phyloP scores from a whole-genome alignment of 1,284 basidiomycete genomes.

The Moniliophthora roreri region DNA sequence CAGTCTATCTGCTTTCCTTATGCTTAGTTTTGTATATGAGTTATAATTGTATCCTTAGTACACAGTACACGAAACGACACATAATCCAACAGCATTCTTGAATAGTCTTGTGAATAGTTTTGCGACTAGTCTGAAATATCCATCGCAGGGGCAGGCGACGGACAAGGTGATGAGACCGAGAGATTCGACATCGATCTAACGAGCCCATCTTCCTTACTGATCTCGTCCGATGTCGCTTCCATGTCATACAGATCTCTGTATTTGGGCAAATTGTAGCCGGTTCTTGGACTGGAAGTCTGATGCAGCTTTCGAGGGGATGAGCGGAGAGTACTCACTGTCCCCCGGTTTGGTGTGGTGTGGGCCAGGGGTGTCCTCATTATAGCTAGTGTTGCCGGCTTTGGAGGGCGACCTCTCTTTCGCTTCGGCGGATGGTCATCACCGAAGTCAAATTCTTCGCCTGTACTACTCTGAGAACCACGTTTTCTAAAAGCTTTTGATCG shows the following conservation, averaged over 20 bases:
- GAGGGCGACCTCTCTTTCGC: constrained; percentile 15
- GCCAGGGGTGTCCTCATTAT: constrained; percentile 1
- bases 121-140: constrained; percentile 4
- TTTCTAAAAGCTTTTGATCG: constrained; percentile 3
- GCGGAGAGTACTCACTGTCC: too few species aligned
- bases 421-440: constrained; percentile 15
- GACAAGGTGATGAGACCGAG: constrained; percentile 15
- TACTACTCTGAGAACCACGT: constrained; percentile 16
- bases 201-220: background rate
- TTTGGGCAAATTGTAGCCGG: too few species aligned
- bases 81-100: constrained; percentile 1
- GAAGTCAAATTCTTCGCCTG: constrained; percentile 31
- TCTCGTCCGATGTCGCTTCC: background rate
- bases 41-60: constrained; percentile 3
- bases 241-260: background rate
- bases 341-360: background rate
- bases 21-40: too few species aligned
- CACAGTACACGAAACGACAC: constrained; percentile 2
- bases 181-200: constrained; percentile 14
- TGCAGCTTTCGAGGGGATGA: too few species aligned
- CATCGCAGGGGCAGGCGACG: constrained; percentile 5
- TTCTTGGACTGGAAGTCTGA: background rate
- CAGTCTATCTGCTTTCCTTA: background rate
- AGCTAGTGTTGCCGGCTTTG: constrained; percentile 1
- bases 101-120: background rate